Conservation (phyloP, 2,329 filamentous ascomycete genomes). For the Cordyceps cateniannulata region DNA sequence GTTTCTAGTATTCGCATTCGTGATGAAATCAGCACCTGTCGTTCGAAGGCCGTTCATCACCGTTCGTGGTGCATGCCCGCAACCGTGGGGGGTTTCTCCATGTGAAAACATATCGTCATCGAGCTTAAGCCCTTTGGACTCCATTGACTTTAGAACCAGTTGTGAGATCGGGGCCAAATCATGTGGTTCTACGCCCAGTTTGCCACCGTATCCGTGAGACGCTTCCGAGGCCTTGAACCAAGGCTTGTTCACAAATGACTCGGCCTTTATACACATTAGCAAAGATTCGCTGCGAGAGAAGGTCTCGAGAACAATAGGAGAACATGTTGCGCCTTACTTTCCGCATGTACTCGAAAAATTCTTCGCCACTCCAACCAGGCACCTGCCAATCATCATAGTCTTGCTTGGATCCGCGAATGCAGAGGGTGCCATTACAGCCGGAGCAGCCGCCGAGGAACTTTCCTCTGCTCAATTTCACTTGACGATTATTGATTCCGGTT, state of each 20-base stretch:
- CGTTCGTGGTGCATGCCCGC: constrained; percentile 48
- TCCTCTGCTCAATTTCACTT: constrained; percentile 41
- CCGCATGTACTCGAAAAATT: constrained; percentile 50
- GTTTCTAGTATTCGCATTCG: constrained; percentile 27
- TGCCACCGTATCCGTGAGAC: constrained; percentile 45
- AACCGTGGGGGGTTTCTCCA: constrained; percentile 45
- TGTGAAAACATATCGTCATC: constrained; percentile 52
- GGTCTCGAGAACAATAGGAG: background rate
- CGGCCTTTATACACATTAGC: constrained; percentile 29
- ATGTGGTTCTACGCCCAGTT: constrained; percentile 50
- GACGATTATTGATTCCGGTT: constrained; percentile 32
- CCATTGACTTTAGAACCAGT: constrained; percentile 46
- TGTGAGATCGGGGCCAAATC: constrained; percentile 53
- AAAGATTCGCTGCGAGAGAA: background rate
- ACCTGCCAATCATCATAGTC: constrained; percentile 49
- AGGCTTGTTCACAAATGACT: constrained; percentile 51
- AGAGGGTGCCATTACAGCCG: constrained; percentile 43
- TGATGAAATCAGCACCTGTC: constrained; percentile 47
- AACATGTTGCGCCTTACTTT: constrained; percentile 31
- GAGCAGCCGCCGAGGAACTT: constrained; percentile 44
- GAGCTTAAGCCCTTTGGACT: constrained; percentile 47
- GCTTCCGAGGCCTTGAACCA: constrained; percentile 46
- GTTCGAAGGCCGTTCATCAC: constrained; percentile 45
- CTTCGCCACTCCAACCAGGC: constrained; percentile 49
- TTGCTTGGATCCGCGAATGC: constrained; percentile 41